Evolutionary conservation across 2,329 filamentous ascomycete species (phyloP), one percentile per base, ranked within the genome.

Genomic region (Graphilbum ipis-grandicollis): DNA sequence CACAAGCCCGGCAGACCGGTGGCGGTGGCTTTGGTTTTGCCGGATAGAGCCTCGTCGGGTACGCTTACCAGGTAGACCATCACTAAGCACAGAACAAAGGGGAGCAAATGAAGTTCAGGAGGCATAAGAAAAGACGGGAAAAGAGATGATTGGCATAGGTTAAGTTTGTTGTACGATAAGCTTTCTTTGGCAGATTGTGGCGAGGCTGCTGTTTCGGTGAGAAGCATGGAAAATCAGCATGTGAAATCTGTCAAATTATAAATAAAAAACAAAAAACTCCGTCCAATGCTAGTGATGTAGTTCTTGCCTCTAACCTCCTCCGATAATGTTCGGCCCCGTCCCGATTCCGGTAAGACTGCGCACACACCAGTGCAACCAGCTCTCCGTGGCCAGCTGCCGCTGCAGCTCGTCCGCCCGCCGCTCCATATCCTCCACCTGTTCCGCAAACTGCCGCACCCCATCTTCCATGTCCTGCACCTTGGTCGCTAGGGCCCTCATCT

Each of bases 401-500:
- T 79, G 71, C 23, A 85, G 55, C 45, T 73, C 68, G 30, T 71
- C 65, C 1, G 78, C 71, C 29, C 73, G 61, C 30, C 55, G 63
- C 60, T 80, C 82, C 34, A 83, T 67, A 37, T 82, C 76, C 33
- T 68, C 61, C 2, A 90, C 80, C 52, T 86, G 79, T 34, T 71
- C 66, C 54, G 86, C 81, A 53, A 93, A 92, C 42, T 85, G 79
- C 10, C 59, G 60, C 1, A 93, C 73, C 1, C 80, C 81, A 42
- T 84, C 79, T 50, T 93, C 85, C 9, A 93, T 80, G 50, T 96
- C 88, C 47, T 81, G 69, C 9, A 93, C 78, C 48, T 84, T 84
- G 34, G 76, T 74, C 34, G 75, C 66, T n/a, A 96, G 61, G 14
- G 75, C 74, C 41, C 79, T 72, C 42, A 94, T 77, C 60, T 94